These are phyloP conservation scores for Metschnikowia kunwiensis DNA, from an alignment of 805 yeast genomes.

Conservation along the genomic window DNA sequence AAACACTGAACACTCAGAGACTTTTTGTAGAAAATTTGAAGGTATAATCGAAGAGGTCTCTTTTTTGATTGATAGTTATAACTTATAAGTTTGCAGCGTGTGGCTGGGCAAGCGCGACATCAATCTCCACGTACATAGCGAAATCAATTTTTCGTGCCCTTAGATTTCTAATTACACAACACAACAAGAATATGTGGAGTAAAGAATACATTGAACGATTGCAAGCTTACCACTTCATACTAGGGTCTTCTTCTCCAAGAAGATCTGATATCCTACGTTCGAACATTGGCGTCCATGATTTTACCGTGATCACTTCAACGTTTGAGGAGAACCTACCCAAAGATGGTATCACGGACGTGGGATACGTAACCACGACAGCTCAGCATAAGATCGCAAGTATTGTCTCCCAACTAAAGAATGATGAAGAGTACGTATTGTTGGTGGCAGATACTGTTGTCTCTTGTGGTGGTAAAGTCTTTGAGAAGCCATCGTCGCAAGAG, in stretches of 20 bases:
- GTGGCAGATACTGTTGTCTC: conserved; percentile 83
- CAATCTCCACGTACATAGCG: too few species aligned
- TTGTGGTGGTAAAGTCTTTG: conserved; percentile 59
- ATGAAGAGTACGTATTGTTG: conserved; percentile 26
- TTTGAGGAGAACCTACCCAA: conserved; percentile 79
- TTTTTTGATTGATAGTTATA: too few species aligned
- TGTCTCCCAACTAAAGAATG: conserved; percentile 36
- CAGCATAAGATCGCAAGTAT: conserved; percentile 64
- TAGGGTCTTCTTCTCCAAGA: conserved; percentile 86
- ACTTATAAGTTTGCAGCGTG: too few species aligned
- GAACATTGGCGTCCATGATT: conserved; percentile 47
- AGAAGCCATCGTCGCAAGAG: conserved; percentile 59
- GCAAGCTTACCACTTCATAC: conserved; percentile 38
- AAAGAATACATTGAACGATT: conserved; percentile 1
- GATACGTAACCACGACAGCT: conserved; percentile 72
- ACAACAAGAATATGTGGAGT: conserved; percentile 16
- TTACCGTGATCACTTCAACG: conserved; percentile 54
- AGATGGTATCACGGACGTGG: conserved; percentile 36
- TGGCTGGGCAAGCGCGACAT: too few species aligned
- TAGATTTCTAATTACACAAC: too few species aligned
- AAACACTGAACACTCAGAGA: too few species aligned
- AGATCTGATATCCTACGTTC: conserved; percentile 62
- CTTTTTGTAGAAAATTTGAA: too few species aligned
- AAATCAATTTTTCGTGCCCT: too few species aligned
- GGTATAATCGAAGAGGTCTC: too few species aligned